Evolutionary conservation across 495 filamentous ascomycete genomes (phyloP).

Genomic region (Beverwykella pulmonaria): DNA sequence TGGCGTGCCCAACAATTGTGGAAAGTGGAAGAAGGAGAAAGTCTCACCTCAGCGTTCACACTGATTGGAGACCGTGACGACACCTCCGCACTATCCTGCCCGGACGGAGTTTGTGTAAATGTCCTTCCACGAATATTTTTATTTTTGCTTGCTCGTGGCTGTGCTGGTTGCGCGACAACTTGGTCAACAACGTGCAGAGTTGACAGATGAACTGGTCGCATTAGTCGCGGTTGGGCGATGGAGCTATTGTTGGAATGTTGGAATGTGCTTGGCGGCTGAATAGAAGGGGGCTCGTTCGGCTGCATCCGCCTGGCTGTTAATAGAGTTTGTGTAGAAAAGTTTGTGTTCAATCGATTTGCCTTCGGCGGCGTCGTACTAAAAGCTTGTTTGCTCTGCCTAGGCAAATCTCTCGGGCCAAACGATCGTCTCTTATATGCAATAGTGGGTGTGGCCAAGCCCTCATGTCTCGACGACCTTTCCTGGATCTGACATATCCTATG

Average conservation of each 20-base stretch:
- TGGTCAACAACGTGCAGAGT: conserved; percentile 3
- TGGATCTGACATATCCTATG: conserved; percentile 19
- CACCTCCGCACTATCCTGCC: not conserved
- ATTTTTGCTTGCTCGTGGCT: conserved; percentile 16
- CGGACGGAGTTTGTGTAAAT: not conserved
- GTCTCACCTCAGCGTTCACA: conserved; percentile 25
- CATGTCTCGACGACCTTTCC: not conserved
- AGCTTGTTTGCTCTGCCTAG: conserved; percentile 14
- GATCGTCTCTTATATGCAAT: conserved; percentile 1
- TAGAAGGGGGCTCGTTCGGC: not conserved
- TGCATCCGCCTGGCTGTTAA: conserved; percentile 9
- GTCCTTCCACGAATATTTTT: conserved; percentile 18
- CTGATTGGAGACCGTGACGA: conserved; percentile 1
- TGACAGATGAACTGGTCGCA: conserved; percentile 22
- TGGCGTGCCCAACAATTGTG: conserved; percentile 1
- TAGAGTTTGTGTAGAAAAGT: not conserved
- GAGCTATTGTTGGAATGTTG: not conserved
- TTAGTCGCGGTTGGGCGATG: conserved; percentile 28
- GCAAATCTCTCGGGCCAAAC: not conserved
- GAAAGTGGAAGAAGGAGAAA: conserved; percentile 28
- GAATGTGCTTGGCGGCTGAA: not conserved
- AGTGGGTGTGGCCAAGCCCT: not conserved
- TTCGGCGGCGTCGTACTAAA: not conserved
- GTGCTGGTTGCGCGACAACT: not conserved
- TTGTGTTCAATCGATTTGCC: conserved; percentile 15